Evolutionary conservation across 2,329 filamentous ascomycete species (phyloP).

Genomic region (Aspergillus alliaceus): DNA sequence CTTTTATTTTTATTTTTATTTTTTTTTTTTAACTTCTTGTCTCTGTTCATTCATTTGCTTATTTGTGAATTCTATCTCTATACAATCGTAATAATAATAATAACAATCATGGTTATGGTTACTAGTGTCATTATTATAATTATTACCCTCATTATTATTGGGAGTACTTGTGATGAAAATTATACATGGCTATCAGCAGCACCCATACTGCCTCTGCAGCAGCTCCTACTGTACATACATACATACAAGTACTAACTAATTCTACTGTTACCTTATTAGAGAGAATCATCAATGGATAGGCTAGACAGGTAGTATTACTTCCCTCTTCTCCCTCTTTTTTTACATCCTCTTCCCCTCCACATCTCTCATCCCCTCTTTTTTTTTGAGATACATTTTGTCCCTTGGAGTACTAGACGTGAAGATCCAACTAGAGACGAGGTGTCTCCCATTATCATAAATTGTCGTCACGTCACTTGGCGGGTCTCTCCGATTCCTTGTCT

Average conservation of each 20-base stretch:
- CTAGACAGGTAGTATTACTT: not conserved
- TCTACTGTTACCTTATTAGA: not conserved
- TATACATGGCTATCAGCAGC: not conserved
- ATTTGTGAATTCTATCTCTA: not conserved
- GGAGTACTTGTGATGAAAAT: not conserved
- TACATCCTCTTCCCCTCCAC: not conserved
- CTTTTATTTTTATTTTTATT: not conserved
- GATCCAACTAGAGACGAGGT: not conserved
- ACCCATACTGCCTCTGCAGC: not conserved
- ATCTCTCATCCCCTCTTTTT: not conserved
- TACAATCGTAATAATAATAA: not conserved
- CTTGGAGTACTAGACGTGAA: not conserved
- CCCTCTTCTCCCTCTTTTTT: not conserved
- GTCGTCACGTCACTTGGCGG: constrained; percentile 13
- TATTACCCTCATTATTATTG: not conserved
- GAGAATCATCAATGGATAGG: not conserved
- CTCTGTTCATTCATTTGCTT: not conserved
- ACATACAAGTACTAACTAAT: not conserved
- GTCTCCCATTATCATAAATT: not conserved
- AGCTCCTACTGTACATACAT: not conserved
- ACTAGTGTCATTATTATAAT: constrained; percentile 2
- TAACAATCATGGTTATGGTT: not conserved
- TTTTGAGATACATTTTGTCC: not conserved
- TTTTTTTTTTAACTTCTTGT: not conserved
- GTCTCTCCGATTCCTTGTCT: constrained; percentile 17